A percentile compares a stretch with the other conserved stretches of the same genome.
Evolutionary conservation across 306 rosid species (phyloP).

Genomic region (Lablab purpureus): DNA sequence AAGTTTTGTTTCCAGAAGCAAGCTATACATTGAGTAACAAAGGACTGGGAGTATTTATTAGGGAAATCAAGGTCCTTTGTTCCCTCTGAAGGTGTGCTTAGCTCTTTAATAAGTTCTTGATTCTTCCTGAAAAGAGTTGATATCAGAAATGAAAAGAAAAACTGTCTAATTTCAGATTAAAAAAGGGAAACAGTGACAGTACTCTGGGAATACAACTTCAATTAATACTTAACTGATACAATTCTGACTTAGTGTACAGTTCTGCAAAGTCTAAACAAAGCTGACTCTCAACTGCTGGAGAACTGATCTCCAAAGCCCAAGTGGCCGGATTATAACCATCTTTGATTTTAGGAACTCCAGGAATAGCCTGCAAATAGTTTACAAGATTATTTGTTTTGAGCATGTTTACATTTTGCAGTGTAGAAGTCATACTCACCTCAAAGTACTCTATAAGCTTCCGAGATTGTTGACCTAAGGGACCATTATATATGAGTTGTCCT

Average conservation of each 20-base stretch:
- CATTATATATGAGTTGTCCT: conserved; percentile 63
- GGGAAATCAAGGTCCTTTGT: conserved; percentile 56
- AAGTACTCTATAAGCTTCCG: conserved; percentile 59
- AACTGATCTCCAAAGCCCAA: conserved; percentile 62
- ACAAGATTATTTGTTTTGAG: conserved; percentile 17
- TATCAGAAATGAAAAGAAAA: conserved; percentile 9
- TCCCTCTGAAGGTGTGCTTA: conserved; percentile 55
- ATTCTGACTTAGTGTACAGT: conserved; percentile 53
- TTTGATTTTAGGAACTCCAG: conserved; percentile 54
- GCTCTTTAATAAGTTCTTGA: conserved; percentile 54
- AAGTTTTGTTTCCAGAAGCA: conserved; percentile 60
- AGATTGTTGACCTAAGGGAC: conserved; percentile 63
- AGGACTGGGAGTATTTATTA: conserved; percentile 53
- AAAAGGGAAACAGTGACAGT: not conserved
- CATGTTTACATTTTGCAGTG: conserved; percentile 22
- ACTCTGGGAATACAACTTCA: conserved; percentile 10
- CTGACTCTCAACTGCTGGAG: conserved; percentile 53
- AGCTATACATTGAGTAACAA: conserved; percentile 53
- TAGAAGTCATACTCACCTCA: conserved; percentile 51
- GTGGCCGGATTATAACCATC: conserved; percentile 62
- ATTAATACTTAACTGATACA: conserved; percentile 54
- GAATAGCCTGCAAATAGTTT: conserved; percentile 55
- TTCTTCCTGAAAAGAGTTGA: conserved; percentile 53
- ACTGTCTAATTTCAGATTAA: conserved; percentile 27
- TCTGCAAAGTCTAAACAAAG: conserved; percentile 59